phyloP scores from a whole-genome alignment of 2,329 filamentous ascomycete genomes.

The Fusarium mangiferae region DNA sequence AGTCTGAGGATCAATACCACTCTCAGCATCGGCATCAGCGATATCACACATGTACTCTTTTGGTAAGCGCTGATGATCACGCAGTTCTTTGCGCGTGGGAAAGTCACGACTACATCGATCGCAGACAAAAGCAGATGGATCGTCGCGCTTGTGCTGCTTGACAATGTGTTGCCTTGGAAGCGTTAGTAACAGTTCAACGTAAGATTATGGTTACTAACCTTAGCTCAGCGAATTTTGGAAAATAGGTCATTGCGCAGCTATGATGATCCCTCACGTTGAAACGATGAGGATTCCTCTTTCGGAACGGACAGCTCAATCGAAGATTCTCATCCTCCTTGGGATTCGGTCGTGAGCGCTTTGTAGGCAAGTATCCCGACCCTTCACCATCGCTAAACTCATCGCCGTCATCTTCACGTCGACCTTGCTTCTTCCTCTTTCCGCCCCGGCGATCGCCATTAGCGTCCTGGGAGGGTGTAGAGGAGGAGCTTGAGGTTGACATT shows the following conservation, averaged over 20 bases:
- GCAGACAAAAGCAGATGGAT: constrained; percentile 54
- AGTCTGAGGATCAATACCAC: constrained; percentile 54
- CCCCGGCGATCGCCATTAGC: constrained; percentile 36
- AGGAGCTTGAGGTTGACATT: constrained; percentile 47
- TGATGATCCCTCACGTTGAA: constrained; percentile 60
- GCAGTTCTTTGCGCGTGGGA: constrained; percentile 50
- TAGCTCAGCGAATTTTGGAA: constrained; percentile 54
- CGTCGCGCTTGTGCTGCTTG: constrained; percentile 56
- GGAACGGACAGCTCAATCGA: constrained; percentile 56
- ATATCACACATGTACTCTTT: constrained; percentile 56
- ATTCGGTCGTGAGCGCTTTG: constrained; percentile 48
- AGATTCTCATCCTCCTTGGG: constrained; percentile 52
- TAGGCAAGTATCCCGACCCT: constrained; percentile 42
- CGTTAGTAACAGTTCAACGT: constrained; percentile 1
- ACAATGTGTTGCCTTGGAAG: constrained; percentile 53
- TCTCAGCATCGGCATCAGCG: constrained; percentile 53
- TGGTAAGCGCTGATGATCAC: constrained; percentile 53
- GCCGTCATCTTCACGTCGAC: constrained; percentile 45
- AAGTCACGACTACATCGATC: constrained; percentile 55
- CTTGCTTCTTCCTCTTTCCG: constrained; percentile 52
- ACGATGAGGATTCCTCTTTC: constrained; percentile 56
- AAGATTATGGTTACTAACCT: constrained; percentile 40
- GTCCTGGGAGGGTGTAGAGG: constrained; percentile 46
- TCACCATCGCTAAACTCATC: constrained; percentile 52
- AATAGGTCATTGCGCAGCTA: constrained; percentile 56